Percentiles rank a stretch among this genome's conserved stretches.
These are phyloP conservation scores for Sicyos baderoa DNA, from an alignment of 306 rosid genomes.

Conservation along the genomic window DNA sequence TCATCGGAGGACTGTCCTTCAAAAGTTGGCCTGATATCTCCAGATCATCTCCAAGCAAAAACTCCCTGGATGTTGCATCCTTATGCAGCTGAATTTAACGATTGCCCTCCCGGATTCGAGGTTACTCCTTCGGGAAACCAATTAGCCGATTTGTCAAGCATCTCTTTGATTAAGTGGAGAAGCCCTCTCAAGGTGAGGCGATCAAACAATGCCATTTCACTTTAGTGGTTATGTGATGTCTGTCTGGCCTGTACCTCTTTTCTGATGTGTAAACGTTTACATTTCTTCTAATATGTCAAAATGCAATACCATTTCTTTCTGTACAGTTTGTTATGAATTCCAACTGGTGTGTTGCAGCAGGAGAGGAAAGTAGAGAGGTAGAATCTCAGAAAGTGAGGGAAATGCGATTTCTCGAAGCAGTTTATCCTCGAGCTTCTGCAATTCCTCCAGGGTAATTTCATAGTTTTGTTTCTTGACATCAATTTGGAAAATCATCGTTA, in stretches of 20 bases:
- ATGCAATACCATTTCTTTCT: neutral
- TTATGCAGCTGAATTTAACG: slow-evolving; percentile 23
- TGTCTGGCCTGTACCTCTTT: neutral
- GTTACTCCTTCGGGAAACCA: slow-evolving; percentile 22
- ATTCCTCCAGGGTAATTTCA: slow-evolving; percentile 53
- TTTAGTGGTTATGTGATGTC: neutral
- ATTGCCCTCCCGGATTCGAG: slow-evolving; percentile 68
- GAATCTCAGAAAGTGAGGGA: slow-evolving; percentile 39
- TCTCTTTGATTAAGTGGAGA: slow-evolving; percentile 44
- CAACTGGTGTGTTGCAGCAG: slow-evolving; percentile 55
- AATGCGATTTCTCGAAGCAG: slow-evolving; percentile 49
- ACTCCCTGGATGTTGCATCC: slow-evolving; percentile 31
- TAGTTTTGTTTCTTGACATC: slow-evolving; percentile 2
- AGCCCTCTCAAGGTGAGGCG: slow-evolving; percentile 50
- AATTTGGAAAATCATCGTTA: neutral
- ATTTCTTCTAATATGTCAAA: neutral
- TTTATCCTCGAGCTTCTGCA: slow-evolving; percentile 52
- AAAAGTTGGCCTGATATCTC: slow-evolving; percentile 31
- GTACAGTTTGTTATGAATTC: slow-evolving; percentile 34
- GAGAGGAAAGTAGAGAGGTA: slow-evolving; percentile 59
- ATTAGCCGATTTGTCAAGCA: slow-evolving; percentile 21
- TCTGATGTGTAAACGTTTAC: neutral
- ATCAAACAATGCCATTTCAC: neutral
- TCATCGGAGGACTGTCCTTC: slow-evolving; percentile 48
- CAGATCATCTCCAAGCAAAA: slow-evolving; percentile 42